Base-by-base conservation (phyloP, 805 yeast species). In the Sugiyamaella qingdaonensis region DNA sequence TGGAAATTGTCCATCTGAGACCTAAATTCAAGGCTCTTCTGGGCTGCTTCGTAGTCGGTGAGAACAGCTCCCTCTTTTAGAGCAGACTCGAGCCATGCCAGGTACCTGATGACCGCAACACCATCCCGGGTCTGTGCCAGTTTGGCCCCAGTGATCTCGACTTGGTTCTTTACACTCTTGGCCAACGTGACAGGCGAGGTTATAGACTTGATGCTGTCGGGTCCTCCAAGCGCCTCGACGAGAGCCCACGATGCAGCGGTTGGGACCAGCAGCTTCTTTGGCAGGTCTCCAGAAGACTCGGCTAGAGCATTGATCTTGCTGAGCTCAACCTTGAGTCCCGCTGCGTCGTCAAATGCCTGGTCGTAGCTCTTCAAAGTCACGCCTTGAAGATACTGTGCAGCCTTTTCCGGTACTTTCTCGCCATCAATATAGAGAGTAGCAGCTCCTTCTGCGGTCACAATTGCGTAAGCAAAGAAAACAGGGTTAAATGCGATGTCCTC, bases 121-220 rank as follows among this genome's bases (percentile, higher is more conserved):
- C 95, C 94, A 68, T 95, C 98, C 61, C 85, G 85, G 49, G 80
- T 71, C 65, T 94, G 99, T 0, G 97, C 94, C 4, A 71, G 67
- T 58, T 75, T 79, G 32, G 89, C 85, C 49, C 92, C 92, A 46
- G 72, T 67, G 16, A 88, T 73, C 67, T 94, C 99, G 1, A 78
- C 75, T 7, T 68, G 56, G 65, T 90, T 92, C 68, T 94, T 94
- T 53, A 84, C 76, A 0, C 90, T 79, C 69, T 94, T 94, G 65
- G 86, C 73, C 34, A 79, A 67, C 48, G 80, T 81, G 24, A 87
- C 69, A 24, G 91, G 90, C 0, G 88, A 81, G 34, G 75, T 74
- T 39, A 80, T 71, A 36, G 72, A 66, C 46, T 70, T 64, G 53
- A 67, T 65, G 43, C 68, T 67, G 45, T 71, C 72, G 32, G 71